Evolutionary conservation across 1,284 basidiomycete species (phyloP), one percentile per base, ranked within the genome.

Genomic region (Microbotryum violaceum): DNA sequence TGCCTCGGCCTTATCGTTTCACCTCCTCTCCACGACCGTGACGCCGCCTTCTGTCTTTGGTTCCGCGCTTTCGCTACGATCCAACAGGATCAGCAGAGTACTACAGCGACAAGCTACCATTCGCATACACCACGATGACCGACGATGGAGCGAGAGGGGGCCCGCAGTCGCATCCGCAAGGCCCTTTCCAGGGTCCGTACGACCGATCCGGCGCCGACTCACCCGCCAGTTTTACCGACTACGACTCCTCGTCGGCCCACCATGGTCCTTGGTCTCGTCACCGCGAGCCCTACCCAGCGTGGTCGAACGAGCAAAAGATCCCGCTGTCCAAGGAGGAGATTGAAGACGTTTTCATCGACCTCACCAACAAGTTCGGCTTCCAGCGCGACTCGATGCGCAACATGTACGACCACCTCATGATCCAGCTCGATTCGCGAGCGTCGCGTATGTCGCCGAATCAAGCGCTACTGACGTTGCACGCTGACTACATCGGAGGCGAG

Each of bases 281-380:
- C 3, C 82, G 82, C 52, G 91, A 94, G 70, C 83, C 88, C 21
- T 93, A 94, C 70, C 91, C 94, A 0, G 91, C 92, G 0, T 97
- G 96, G 94, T 86, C 86, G 20, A 78, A 85, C 49, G 92, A 97
- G 63, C 86, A 89, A 56, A 85, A 91, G 71, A 96, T 97, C 64
- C 94, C 94, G 16, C 80, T 98, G 14, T 92, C 91, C 42, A 97
- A 97, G 79, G 94, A 98, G 72, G 96, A 98, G 79, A 97, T 98
- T 63, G 94, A 98, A 77, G 94, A 99, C 75, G 91, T 98, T 58
- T 91, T 98, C 74, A 86, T 97, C 65, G 96, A 98, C 78, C 81
- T 98, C 27, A 88, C 92, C 44, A 92, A 98, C 82, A 99, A 98
- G 79, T 99, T 98, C 77, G 96, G 94, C 69, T 98, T 99, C 76